Conservation (phyloP, 2,329 filamentous ascomycete species). For the Cercospora beticola region DNA sequence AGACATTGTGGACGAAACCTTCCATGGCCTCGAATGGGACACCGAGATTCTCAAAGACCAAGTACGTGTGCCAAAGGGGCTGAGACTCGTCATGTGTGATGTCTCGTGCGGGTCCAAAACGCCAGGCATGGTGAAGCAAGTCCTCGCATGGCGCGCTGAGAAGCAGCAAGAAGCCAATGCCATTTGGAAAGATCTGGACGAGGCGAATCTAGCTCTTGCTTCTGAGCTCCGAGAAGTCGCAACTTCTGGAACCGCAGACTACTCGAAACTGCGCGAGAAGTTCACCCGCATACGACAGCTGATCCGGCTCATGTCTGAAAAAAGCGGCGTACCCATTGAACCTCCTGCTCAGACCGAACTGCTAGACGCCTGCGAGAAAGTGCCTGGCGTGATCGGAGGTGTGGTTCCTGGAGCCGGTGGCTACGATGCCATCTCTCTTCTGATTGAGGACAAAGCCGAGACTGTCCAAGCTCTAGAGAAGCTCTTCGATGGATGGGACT, state of each 20-base stretch:
- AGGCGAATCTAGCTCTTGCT: conserved; percentile 70
- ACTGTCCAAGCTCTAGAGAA: conserved; percentile 61
- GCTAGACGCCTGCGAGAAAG: conserved; percentile 68
- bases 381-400: conserved; percentile 82
- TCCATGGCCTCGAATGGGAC: conserved; percentile 65
- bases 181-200: conserved; percentile 75
- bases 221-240: conserved; percentile 58
- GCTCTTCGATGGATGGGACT: conserved; percentile 64
- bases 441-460: conserved; percentile 70
- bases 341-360: conserved; percentile 80
- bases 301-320: conserved; percentile 73
- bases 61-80: conserved; percentile 68
- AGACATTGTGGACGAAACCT: conserved; percentile 62
- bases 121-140: conserved; percentile 91
- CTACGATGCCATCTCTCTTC: conserved; percentile 81
- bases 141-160: conserved; percentile 74
- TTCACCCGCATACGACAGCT: conserved; percentile 56
- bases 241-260: conserved; percentile 51
- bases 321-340: conserved; percentile 82
- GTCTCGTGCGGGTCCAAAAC: conserved; percentile 93
- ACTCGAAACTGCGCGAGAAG: conserved; percentile 52
- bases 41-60: conserved; percentile 69
- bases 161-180: conserved; percentile 63
- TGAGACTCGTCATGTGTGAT: conserved; percentile 88
- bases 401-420: conserved; percentile 94